phyloP scores from a whole-genome alignment of 2,329 filamentous ascomycete genomes.

The Pyricularia pennisetigena region DNA sequence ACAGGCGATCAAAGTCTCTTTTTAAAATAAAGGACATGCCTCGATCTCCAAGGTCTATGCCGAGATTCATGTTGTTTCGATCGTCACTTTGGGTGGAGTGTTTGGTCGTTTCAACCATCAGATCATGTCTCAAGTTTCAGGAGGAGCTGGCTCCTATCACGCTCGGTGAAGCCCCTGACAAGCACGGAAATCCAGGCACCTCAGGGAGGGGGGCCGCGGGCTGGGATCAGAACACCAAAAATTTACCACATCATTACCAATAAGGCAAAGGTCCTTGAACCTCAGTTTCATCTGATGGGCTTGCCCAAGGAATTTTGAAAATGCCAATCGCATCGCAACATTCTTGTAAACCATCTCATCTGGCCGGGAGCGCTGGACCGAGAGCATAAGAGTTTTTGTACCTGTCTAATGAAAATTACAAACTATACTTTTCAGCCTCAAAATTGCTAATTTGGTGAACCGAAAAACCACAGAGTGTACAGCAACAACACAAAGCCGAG shows the following conservation, averaged over 20 bases:
- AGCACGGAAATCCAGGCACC: background rate
- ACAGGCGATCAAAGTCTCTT: background rate
- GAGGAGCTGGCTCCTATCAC: background rate
- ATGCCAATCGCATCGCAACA: background rate
- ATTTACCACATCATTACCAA: background rate
- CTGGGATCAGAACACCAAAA: background rate
- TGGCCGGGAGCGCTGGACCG: background rate
- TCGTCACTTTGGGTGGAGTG: background rate
- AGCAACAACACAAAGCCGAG: background rate
- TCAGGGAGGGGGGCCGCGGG: background rate
- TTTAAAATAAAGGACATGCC: background rate
- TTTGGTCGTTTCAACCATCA: background rate
- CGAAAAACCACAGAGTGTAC: background rate
- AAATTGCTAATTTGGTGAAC: background rate
- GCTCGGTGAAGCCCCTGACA: background rate
- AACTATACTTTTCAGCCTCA: background rate
- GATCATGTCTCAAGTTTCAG: slow-evolving; percentile 2
- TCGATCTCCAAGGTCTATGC: background rate
- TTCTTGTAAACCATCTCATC: background rate
- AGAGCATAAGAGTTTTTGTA: background rate
- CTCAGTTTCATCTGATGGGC: background rate
- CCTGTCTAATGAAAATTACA: background rate
- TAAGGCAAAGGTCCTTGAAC: background rate
- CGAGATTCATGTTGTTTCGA: background rate
- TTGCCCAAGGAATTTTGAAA: background rate